phyloP scores from a whole-genome alignment of 192 early-diverging fungal genomes.

The Cladochytrium replicatum region DNA sequence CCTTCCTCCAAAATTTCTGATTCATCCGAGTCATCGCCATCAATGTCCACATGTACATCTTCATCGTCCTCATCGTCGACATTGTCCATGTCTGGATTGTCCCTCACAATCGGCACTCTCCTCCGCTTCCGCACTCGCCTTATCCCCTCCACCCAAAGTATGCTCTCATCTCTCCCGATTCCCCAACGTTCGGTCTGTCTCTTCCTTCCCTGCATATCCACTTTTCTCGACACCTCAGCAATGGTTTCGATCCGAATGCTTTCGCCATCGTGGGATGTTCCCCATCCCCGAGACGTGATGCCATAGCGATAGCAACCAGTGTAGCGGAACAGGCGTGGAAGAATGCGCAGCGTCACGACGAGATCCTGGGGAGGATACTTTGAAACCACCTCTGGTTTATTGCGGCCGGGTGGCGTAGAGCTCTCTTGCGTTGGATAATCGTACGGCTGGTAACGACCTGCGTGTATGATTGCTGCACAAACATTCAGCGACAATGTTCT shows the following conservation, averaged over 20 bases:
- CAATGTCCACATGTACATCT: too few species aligned
- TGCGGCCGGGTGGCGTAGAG: slow-evolving; percentile 2
- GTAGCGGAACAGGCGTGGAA: slow-evolving; percentile 62
- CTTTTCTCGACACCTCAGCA: slow-evolving; percentile 37
- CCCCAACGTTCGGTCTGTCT: slow-evolving; percentile 27
- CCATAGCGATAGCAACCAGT: slow-evolving; percentile 44
- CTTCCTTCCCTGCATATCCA: slow-evolving; percentile 31
- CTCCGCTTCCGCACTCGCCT: slow-evolving; percentile 22
- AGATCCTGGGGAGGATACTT: slow-evolving; percentile 41
- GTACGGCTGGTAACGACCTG: slow-evolving; percentile 42
- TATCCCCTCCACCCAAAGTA: slow-evolving; percentile 18
- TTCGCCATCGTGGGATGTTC: slow-evolving; percentile 60
- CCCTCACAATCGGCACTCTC: slow-evolving; percentile 19
- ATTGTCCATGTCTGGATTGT: slow-evolving; percentile 16
- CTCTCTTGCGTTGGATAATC: not conserved
- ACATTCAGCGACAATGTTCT: not conserved
- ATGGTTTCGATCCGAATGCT: slow-evolving; percentile 56
- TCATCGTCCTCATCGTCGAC: too few species aligned
- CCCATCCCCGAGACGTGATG: slow-evolving; percentile 56
- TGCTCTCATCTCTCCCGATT: too few species aligned
- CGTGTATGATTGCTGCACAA: slow-evolving; percentile 47
- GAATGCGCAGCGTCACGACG: slow-evolving; percentile 52
- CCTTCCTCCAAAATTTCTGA: too few species aligned
- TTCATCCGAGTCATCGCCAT: too few species aligned
- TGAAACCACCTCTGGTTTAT: slow-evolving; percentile 14